Evolutionary conservation across 352 stramenopile species (phyloP).

Genomic region (Pythium aquatile): DNA sequence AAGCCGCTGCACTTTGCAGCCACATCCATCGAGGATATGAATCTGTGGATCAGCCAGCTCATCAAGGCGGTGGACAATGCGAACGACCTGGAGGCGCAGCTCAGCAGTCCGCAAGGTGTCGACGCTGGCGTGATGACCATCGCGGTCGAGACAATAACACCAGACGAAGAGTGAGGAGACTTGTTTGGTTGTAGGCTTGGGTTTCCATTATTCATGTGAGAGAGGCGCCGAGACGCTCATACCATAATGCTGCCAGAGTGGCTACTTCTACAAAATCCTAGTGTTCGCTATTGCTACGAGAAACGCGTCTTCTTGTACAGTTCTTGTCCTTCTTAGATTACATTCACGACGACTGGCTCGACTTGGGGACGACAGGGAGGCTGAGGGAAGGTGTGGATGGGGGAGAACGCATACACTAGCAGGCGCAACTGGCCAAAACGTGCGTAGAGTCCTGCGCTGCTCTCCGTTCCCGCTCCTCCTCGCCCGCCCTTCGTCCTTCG

Average conservation of each 20-base stretch:
- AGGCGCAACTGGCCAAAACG: slow-evolving; percentile 18
- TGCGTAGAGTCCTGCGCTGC: neutral
- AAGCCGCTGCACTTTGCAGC: slow-evolving; percentile 60
- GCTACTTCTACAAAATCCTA: slow-evolving; percentile 32
- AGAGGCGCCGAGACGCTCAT: slow-evolving; percentile 17
- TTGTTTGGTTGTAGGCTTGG: slow-evolving; percentile 1
- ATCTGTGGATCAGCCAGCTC: slow-evolving; percentile 59
- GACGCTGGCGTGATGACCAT: neutral
- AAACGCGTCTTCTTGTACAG: slow-evolving; percentile 27
- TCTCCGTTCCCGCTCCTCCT: neutral
- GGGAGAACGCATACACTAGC: neutral
- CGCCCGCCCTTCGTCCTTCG: neutral
- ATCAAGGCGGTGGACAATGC: slow-evolving; percentile 61
- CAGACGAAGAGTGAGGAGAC: neutral
- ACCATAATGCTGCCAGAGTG: slow-evolving; percentile 13
- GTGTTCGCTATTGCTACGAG: slow-evolving; percentile 29
- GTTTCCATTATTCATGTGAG: slow-evolving; percentile 8
- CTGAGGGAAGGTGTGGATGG: neutral
- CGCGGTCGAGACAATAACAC: neutral
- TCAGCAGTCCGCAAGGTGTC: slow-evolving; percentile 1
- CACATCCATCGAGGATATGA: slow-evolving; percentile 64
- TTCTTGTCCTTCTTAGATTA: slow-evolving; percentile 25
- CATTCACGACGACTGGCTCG: slow-evolving; percentile 14
- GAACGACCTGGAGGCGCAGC: slow-evolving; percentile 42
- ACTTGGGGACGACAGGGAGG: neutral